Conservation (phyloP, 2,329 filamentous ascomycete genomes). For the Fusarium gaditjirri region DNA sequence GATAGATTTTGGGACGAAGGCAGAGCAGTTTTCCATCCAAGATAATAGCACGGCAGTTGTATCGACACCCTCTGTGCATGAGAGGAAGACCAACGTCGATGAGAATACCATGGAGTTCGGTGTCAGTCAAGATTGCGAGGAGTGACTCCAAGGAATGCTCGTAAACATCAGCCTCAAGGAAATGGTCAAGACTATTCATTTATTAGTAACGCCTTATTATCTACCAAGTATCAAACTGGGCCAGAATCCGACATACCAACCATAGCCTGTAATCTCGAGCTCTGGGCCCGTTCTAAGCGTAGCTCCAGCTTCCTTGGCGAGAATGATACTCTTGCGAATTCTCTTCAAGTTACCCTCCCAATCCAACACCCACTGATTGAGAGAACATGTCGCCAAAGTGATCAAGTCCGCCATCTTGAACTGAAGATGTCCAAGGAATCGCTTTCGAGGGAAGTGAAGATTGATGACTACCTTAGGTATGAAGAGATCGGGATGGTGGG, state of each 20-base stretch:
- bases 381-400: conserved; percentile 50
- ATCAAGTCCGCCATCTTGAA: conserved; percentile 31
- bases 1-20: conserved; percentile 76
- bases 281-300: conserved; percentile 68
- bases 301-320: conserved; percentile 70
- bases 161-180: conserved; percentile 59
- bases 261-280: conserved; percentile 57
- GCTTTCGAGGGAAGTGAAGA: neutral
- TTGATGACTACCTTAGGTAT: neutral
- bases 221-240: neutral
- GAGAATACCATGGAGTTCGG: conserved; percentile 51
- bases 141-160: conserved; percentile 49
- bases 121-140: conserved; percentile 47
- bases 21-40: conserved; percentile 73
- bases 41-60: conserved; percentile 52
- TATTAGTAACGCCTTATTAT: neutral
- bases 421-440: neutral
- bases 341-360: conserved; percentile 67
- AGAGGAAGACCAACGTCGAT: conserved; percentile 53
- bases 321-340: conserved; percentile 70
- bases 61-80: conserved; percentile 53
- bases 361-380: conserved; percentile 52
- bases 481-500: conserved; percentile 17
- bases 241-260: neutral
- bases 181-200: conserved; percentile 68